Conservation (phyloP, 306 rosid genomes). For the Delonix regia region DNA sequence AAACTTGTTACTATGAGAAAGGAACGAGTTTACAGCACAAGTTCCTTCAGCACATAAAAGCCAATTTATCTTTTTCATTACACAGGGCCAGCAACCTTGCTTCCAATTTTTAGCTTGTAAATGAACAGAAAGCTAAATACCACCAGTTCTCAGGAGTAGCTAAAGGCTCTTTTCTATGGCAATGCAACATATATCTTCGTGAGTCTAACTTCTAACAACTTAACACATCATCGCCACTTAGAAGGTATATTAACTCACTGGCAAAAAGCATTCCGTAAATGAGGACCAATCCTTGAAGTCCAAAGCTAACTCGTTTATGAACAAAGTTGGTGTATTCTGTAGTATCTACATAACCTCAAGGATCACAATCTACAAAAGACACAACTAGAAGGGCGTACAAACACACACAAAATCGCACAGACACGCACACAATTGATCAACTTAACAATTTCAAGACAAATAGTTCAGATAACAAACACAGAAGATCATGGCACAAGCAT, state of each 20-base stretch:
- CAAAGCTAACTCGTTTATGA: background rate
- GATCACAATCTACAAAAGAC: background rate
- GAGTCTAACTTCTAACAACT: constrained; percentile 5
- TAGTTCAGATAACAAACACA: background rate
- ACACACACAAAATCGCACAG: background rate
- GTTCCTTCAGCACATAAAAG: background rate
- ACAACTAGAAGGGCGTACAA: background rate
- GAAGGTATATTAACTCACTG: background rate
- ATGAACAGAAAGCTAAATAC: background rate
- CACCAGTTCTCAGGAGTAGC: background rate
- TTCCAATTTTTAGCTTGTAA: background rate
- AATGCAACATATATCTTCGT: background rate
- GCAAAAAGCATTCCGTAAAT: background rate
- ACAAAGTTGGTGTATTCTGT: background rate
- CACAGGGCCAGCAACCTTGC: background rate
- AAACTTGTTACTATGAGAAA: constrained; percentile 6
- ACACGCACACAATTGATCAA: background rate
- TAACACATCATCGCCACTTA: background rate
- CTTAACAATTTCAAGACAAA: background rate
- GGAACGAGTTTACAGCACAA: constrained; percentile 19
- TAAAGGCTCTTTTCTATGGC: background rate
- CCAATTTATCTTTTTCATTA: background rate
- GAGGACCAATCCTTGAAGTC: background rate
- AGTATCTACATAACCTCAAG: background rate
- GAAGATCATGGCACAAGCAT: background rate